Conservation (phyloP, 768 basidiomycete species). For the Rhizopogon vinicolor region DNA sequence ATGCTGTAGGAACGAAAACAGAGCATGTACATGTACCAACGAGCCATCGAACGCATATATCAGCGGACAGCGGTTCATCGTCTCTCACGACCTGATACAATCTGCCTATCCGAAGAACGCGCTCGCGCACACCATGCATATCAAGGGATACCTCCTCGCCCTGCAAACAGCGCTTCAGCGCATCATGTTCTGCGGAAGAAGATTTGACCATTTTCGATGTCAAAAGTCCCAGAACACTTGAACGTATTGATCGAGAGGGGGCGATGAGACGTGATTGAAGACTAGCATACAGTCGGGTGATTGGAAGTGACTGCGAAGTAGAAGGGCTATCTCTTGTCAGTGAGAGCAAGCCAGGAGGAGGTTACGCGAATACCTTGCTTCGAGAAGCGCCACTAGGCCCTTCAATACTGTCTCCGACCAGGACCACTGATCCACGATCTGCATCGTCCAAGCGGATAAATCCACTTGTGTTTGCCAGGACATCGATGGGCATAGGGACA, state of each 20-base stretch:
- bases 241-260: conserved; percentile 63
- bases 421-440: conserved; percentile 46
- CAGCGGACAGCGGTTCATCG: conserved; percentile 48
- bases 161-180: conserved; percentile 63
- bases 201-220: conserved; percentile 44
- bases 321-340: conserved; percentile 12
- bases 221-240: conserved; percentile 61
- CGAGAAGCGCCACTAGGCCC: conserved; percentile 46
- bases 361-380: conserved; percentile 35
- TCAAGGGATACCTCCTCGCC: conserved; percentile 82
- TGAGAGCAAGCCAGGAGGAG: background rate
- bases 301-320: conserved; percentile 23
- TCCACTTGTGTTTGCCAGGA: conserved; percentile 33
- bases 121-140: conserved; percentile 77
- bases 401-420: conserved; percentile 54
- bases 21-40: conserved; percentile 47
- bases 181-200: conserved; percentile 41
- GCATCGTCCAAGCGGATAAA: conserved; percentile 42
- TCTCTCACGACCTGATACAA: conserved; percentile 58
- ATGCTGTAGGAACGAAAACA: background rate
- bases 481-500: conserved; percentile 35
- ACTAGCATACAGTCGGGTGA: conserved; percentile 47
- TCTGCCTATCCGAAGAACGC: conserved; percentile 72
- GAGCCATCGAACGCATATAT: conserved; percentile 68
- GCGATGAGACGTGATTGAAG: conserved; percentile 62